Base-by-base conservation (phyloP, 2,329 filamentous ascomycete genomes). In the Colletotrichum neosansevieriae region DNA sequence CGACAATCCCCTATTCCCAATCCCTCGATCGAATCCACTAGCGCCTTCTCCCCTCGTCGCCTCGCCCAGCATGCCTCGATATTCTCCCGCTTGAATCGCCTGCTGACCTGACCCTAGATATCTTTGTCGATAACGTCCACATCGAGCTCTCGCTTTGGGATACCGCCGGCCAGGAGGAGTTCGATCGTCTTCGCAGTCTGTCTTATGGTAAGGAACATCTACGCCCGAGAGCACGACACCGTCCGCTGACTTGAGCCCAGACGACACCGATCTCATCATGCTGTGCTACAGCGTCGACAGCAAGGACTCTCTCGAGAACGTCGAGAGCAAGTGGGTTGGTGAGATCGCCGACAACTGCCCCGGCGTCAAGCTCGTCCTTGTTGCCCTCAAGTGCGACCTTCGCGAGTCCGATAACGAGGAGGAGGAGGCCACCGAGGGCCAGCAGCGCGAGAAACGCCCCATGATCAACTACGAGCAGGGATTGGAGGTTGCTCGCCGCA, bases 281-380 rank as follows among this genome's bases (percentile, higher is more conserved):
- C 92, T 99, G 74, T 99, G 96, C 85, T 99, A 98, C 83, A 96
- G 93, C 75, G 93, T 98, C 78, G 96, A 99, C 81, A 97, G 93
- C 78, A 94, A 92, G 73, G 94, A 98, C 80, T 98, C 94, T 3
- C 89, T 99, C 70, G 96, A 99, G 80, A 99, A 99, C 87, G 94
- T 99, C 70, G 94, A 97, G 80, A 95, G 93, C 74, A 99, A 99
- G 83, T 99, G 96, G 96, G 93, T 98, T 5, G 92, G 93, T 71
- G 96, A 99, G 81, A 99, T 99, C 73, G 93, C 94, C 71, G 96
- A 99, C 82, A 98, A 99, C 82, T 98, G 96, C 81, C 94, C 94
- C 1, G 93, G 92, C 67, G 96, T 98, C 71, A 97, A 97, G 80
- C 89, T 99, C 51, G 96, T 99, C 17, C 87, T 99, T 7, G 94